Base-by-base conservation (phyloP, 441 rosid species). In the Raphanus hybrid region DNA sequence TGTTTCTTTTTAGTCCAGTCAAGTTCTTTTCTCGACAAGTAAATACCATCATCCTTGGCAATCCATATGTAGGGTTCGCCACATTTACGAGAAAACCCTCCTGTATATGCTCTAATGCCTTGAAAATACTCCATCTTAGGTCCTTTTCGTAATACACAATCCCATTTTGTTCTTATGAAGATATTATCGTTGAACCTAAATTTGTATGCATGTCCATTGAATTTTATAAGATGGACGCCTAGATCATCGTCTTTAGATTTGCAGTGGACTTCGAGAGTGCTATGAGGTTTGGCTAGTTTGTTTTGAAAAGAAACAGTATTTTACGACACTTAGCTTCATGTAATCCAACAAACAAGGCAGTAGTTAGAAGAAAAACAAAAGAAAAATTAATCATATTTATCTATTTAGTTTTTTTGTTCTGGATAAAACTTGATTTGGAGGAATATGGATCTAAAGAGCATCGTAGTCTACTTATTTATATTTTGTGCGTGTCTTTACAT, bases 1-100 rank as follows among this genome's bases (percentile, higher is more conserved):
- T 26, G 14, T 58, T 58, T 58, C 27, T 60, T 11, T 45, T 26
- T 66, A 45, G 0, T 2, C 70, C 70, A 67, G 3, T 45, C 70
- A 45, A 43, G 2, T n/a, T 7, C 1, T 3, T 67, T n/a, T 67
- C 3, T 14, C 4, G 20, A 45, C 41, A 67, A 67, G 23, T 67
- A 67, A 67, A 67, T 2, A 48, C 59, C 71, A 67, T 67, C 71
- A 26, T 67, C 71, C 14, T 48, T 67, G 58, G 70, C 70, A 45
- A 67, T 67, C 70, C 70, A 67, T n/a, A 5, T n/a, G 62, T 58
- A 10, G 9, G 9, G 2, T 15, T 10, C 27, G 29, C 61, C 61
- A 48, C 71, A 67, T 27, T 5, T 50, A 29, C 60, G 61, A 68
- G 5, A 0, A 29, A 27, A 2, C 1, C 41, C 43, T 29, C 71